Evolutionary conservation across 2,329 filamentous ascomycete species (phyloP), one percentile per base, ranked within the genome.

Genomic region (Fusarium continuum): DNA sequence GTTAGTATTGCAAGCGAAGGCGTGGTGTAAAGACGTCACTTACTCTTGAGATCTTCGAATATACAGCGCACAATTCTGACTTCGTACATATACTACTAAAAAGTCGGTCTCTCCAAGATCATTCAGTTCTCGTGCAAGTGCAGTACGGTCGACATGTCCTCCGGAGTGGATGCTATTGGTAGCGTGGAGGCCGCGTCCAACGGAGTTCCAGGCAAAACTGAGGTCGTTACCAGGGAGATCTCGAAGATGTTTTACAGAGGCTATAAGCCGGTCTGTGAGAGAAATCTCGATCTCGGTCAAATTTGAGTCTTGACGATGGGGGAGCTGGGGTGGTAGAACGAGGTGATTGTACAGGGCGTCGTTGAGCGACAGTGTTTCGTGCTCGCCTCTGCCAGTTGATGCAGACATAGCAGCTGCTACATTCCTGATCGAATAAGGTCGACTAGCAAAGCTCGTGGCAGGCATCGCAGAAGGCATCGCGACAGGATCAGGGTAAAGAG

Each of bases 61-160:
- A 17, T 75, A 66, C 6, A 77, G 48, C 4, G 65, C 75, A 3
- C 75, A 72, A 45, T 77, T 77, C 40, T 77, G 75, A n/a, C 54
- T 60, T 11, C 47, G 50, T 4, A 61, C 53, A 47, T 70, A 55
- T 8, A 71, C 49, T 6, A 65, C 29, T 4, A 70, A 19, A 6
- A 70, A 70, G 14, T 68, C 65, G 0, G 38, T 39, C 14, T 63
- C 50, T 29, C 35, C 51, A 5, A 70, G 48, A 8, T 43, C 28
- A 9, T 49, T 56, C 14, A 70, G 34, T 16, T 70, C 68, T 32
- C 56, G 28, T 20, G 48, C 25, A 20, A 70, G 57, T 6, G 56
- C 47, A 31, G 48, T 45, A 5, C 64, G 45, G 26, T 70, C 68
- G 11, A 70, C 39, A 32, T 61, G 43, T 4, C 62, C 64, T 28